These are phyloP conservation scores for Pseudogymnoascus sp. DNA, from an alignment of 2,329 filamentous ascomycete species.

Conservation along the genomic window DNA sequence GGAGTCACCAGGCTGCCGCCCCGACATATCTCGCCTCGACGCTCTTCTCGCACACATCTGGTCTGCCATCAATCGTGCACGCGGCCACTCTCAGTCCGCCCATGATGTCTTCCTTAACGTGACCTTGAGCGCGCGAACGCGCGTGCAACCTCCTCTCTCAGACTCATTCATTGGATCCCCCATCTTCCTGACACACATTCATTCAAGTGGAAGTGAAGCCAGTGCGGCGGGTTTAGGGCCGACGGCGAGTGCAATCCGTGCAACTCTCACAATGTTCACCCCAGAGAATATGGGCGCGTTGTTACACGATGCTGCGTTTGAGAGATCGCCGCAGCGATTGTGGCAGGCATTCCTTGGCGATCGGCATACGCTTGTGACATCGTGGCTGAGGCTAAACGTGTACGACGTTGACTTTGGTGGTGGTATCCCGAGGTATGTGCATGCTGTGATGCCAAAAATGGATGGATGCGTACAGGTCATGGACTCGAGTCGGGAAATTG, in stretches of 20 bases:
- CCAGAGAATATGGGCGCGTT: constrained; percentile 32
- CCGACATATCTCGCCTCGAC: constrained; percentile 27
- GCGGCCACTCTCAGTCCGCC: constrained; percentile 23
- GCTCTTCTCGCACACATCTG: constrained; percentile 41
- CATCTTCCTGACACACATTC: constrained; percentile 33
- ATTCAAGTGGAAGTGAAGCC: constrained; percentile 16
- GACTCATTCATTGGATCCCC: constrained; percentile 39
- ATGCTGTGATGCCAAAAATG: constrained; percentile 35
- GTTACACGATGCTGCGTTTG: constrained; percentile 37
- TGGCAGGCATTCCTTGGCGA: constrained; percentile 41
- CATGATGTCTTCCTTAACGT: constrained; percentile 33
- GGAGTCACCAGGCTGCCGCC: constrained; percentile 31
- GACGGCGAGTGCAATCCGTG: constrained; percentile 29
- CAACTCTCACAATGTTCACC: constrained; percentile 31
- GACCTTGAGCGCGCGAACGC: constrained; percentile 34
- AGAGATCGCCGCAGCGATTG: constrained; percentile 39
- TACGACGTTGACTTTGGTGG: constrained; percentile 37
- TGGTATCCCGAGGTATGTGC: constrained; percentile 29
- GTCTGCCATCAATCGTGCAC: constrained; percentile 37
- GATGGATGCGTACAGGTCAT: constrained; percentile 39
- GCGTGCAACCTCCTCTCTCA: constrained; percentile 34
- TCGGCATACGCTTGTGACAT: constrained; percentile 37
- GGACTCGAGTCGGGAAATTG: constrained; percentile 24
- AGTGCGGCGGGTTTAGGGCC: neutral
- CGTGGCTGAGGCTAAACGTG: constrained; percentile 34